Percentiles rank a stretch among this genome's conserved stretches.
These are phyloP conservation scores for Monosporascus cannonballus DNA, from an alignment of 2,329 filamentous ascomycete species.

Conservation along the genomic window DNA sequence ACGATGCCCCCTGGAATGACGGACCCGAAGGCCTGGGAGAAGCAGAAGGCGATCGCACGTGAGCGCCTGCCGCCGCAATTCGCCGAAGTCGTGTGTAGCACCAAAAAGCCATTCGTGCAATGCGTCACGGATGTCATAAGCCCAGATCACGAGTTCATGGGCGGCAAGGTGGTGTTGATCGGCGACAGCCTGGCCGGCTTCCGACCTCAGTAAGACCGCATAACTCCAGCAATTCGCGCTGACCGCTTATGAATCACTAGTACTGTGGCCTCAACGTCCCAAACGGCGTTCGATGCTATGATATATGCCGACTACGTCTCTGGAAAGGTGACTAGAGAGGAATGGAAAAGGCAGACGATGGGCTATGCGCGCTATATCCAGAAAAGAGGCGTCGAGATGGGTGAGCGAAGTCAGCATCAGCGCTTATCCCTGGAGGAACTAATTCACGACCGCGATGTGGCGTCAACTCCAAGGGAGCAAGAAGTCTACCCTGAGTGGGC, in stretches of 20 bases:
- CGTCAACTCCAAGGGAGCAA: constrained; percentile 24
- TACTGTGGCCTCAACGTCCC: constrained; percentile 36
- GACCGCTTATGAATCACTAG: background rate
- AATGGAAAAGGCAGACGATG: constrained; percentile 29
- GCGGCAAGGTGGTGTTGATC: constrained; percentile 33
- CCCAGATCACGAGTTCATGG: constrained; percentile 27
- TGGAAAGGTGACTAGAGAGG: constrained; percentile 22
- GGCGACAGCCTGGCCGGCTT: constrained; percentile 40
- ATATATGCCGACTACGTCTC: constrained; percentile 27
- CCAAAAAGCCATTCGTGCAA: constrained; percentile 34
- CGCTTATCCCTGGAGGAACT: constrained; percentile 25
- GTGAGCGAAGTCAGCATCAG: constrained; percentile 27
- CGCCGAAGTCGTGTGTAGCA: constrained; percentile 33
- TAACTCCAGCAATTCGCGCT: background rate
- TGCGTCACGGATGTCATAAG: constrained; percentile 33
- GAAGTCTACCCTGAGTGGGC: constrained; percentile 29
- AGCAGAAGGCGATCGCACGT: constrained; percentile 26
- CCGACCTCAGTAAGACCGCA: constrained; percentile 27
- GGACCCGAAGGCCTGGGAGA: constrained; percentile 26
- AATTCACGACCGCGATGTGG: constrained; percentile 28
- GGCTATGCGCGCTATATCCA: constrained; percentile 29
- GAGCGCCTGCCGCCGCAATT: constrained; percentile 31
- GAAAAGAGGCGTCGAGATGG: constrained; percentile 29
- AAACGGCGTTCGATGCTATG: constrained; percentile 31
- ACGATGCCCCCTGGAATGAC: constrained; percentile 32